Base-by-base conservation (phyloP, 305 asterid species). In the Fraxinus nigra region DNA sequence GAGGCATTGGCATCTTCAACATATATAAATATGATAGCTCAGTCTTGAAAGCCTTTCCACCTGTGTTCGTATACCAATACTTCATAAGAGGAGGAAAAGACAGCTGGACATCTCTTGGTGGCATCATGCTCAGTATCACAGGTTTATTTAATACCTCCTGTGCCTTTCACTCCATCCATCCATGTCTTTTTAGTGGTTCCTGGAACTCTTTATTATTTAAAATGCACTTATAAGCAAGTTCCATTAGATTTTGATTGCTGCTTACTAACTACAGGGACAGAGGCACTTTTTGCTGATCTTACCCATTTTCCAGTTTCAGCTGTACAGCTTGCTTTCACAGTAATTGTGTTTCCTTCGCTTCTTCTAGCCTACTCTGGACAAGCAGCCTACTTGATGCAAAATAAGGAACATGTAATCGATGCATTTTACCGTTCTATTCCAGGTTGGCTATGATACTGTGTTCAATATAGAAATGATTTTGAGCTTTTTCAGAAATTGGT, bases 381-480 rank as follows among this genome's bases (percentile, higher is more conserved):
- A 85, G 99, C 99, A 33, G 97, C 99, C 54, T 94, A 96, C 92
- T 97, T 96, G 81, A 89, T 87, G 93, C 85, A 88, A 76, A 90
- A 96, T 81, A 82, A 30, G 72, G 97, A 92, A 0, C 98, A 96
- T 72, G 97, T 89, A 24, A 11, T 2, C 16, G 97, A 92, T 91
- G 97, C 97, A 75, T 94, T 94, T 85, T 94, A 96, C 85, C 98
- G 97, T 77, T 96, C 99, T 76, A 96, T 96, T 87, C 99, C 99
- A 86, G 98, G 98, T 95, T 81, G 73, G 83, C 54, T 11, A 46
- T 46, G 56, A 46, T 46, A 46, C 56, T 2, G 0, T 46, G 56
- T 46, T 13, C 56, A 46, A 13, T 46, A 11, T 46, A 46, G 56
- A 46, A 46, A 46, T 0, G 56, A 11, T 46, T 46, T 46, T 46